These are phyloP conservation scores for Stygiomarasmius scandens DNA, from an alignment of 1,284 basidiomycete genomes.

Conservation along the genomic window DNA sequence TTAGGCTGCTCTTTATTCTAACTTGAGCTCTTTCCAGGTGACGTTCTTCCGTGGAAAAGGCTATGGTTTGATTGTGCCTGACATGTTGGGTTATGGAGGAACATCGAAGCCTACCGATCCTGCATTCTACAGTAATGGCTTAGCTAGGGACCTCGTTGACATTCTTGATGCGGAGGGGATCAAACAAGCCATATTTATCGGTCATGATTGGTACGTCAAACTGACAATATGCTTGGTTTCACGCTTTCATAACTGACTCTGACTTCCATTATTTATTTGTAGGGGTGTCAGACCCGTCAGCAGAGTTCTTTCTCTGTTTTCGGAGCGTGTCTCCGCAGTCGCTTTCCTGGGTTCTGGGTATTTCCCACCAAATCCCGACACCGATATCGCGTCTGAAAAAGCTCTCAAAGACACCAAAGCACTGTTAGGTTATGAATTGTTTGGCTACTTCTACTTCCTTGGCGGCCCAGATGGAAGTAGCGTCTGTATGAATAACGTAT, in stretches of 20 bases:
- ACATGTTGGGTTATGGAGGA: conserved; percentile 17
- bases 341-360: too few species aligned
- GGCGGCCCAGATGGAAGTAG: conserved; percentile 27
- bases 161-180: conserved; percentile 45
- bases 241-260: too few species aligned
- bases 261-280: too few species aligned
- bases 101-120: conserved; percentile 11
- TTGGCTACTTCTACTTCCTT: conserved; percentile 46
- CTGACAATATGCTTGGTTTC: neutral
- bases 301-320: too few species aligned
- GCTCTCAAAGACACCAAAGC: conserved; percentile 25
- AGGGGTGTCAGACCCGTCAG: too few species aligned
- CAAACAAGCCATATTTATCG: conserved; percentile 40
- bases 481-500: conserved; percentile 33
- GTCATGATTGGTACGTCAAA: conserved; percentile 49
- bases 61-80: conserved; percentile 15
- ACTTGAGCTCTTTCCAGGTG: conserved; percentile 36
- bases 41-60: conserved; percentile 9
- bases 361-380: too few species aligned
- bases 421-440: conserved; percentile 31
- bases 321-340: too few species aligned
- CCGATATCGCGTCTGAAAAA: conserved; percentile 11
- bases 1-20: neutral
- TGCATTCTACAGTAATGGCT: conserved; percentile 23
- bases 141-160: conserved; percentile 47